Conservation (phyloP, 192 early-diverging fungal genomes). For the Phlyctochytrium arcticum region DNA sequence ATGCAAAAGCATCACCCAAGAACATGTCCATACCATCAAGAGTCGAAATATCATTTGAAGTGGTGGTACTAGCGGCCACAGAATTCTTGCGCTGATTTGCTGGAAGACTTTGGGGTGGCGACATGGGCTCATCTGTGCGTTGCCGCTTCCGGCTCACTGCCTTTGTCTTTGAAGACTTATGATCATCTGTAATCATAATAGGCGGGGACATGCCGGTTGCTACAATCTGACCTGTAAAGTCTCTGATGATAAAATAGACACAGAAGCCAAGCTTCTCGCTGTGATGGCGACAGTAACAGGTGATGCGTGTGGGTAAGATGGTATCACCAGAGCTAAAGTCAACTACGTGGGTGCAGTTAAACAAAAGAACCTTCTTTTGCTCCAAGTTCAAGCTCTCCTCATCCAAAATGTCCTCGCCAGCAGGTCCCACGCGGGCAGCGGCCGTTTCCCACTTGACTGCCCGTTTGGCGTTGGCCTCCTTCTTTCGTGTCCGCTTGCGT, state of each 20-base stretch:
- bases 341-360: conserved; percentile 81
- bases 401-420: conserved; percentile 47
- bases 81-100: neutral
- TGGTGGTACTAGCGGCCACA: neutral
- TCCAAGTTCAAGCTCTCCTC: conserved; percentile 69
- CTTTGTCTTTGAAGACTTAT: conserved; percentile 81
- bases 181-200: conserved; percentile 97
- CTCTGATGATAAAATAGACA: conserved; percentile 75
- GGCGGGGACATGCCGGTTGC: conserved; percentile 82
- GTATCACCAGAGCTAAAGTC: conserved; percentile 87
- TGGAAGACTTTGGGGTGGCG: neutral
- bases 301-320: conserved; percentile 86
- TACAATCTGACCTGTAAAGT: conserved; percentile 59
- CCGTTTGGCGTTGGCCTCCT: conserved; percentile 28
- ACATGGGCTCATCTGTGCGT: conserved; percentile 27
- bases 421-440: neutral
- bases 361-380: conserved; percentile 76
- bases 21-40: neutral
- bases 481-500: conserved; percentile 33
- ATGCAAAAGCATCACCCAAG: neutral
- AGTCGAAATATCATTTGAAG: neutral
- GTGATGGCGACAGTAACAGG: conserved; percentile 96
- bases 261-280: conserved; percentile 91
- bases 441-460: neutral
- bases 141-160: conserved; percentile 30